Base-by-base conservation (phyloP, 345 rosid genomes). In the Eucalyptus albens region DNA sequence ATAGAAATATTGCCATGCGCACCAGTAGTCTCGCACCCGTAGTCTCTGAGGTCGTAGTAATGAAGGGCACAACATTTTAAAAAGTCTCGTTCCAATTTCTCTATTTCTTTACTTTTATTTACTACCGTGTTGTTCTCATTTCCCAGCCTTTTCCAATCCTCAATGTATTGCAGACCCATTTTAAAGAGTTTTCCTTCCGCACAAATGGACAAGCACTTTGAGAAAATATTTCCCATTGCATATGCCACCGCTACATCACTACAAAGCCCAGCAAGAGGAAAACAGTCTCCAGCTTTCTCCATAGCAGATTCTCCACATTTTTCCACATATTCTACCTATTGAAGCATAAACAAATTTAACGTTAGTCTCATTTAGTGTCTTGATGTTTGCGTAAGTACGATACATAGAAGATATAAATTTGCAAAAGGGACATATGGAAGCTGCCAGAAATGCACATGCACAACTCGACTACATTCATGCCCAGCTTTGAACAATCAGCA, bases 221-320 rank as follows among this genome's bases (percentile, higher is more conserved):
- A 92, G 87, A 91, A 93, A 80, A 88, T 14, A 42, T 89, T 90
- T 53, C 91, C 93, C 40, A 49, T 89, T 4, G 94, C 94, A 88
- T 92, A 94, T 13, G 89, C 92, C 69, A 93, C 92, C 14, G 94
- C 95, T 81, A 93, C 95, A 77, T 33, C 67, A 62, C 45, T 53
- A 88, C 91, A 92, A 45, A 87, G 11, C 80, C 91, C 88, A 33
- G 93, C 93, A 24, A 67, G 92, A 89, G n/a, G 45, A 86, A 94
- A 92, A 87, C 96, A 92, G 24, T 92, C 93, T 53, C 94, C 96
- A 19, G 95, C 96, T 89, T 87, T 92, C 87, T 90, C 91, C 51
- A 89, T 42, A 29, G 90, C 89, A 81, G 91, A 87, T 42, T 91
- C 90, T 67, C 93, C 93, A 88, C 93, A 92, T 90, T 83, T 89